Base-by-base conservation (phyloP, 192 early-diverging fungal genomes). In the Podila epigama region DNA sequence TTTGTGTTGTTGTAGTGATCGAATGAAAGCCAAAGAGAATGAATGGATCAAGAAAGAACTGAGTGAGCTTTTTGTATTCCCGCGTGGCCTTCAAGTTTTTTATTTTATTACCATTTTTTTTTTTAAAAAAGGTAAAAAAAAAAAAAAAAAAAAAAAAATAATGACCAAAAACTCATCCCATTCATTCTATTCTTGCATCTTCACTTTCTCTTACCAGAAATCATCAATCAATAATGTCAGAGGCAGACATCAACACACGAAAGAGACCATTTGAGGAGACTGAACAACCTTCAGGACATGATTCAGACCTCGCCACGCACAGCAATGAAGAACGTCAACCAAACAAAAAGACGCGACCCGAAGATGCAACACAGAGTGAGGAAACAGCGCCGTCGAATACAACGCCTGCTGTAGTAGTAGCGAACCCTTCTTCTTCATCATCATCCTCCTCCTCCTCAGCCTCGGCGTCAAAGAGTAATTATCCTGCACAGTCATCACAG, bases 201-300 rank as follows among this genome's bases (percentile, higher is more conserved):
- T 9, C 5, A 13, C 20, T 40, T n/a, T 51, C 31, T 40, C 29
- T 18, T 34, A 11, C 28, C 18, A 22, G 28, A 50, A 42, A 7
- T 12, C 13, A 8, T 22, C 39, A 50, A 8, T 25, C 20, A 33
- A 20, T 16, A 28, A 72, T 72, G 60, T 59, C 62, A 10, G 63
- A 58, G 20, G 35, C 51, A 32, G 63, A 65, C 58, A 28, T 41
- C 42, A 20, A n/a, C n/a, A n/a, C n/a, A n/a, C 63, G 29, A 51
- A 72, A 72, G 51, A 50, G 70, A 39, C 63, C 61, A 5, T 39
- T 60, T 11, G 70, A 72, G 9, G 54, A 60, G 13, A 50, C 58
- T 3, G 33, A 25, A 20, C 55, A 51, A 8, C 37, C 52, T 13
- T 9, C 18, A 7, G 44, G 37, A 50, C 65, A 33, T 11, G 44